Base-by-base conservation (phyloP, 495 filamentous ascomycete species). In the Lindgomyces ingoldianus region DNA sequence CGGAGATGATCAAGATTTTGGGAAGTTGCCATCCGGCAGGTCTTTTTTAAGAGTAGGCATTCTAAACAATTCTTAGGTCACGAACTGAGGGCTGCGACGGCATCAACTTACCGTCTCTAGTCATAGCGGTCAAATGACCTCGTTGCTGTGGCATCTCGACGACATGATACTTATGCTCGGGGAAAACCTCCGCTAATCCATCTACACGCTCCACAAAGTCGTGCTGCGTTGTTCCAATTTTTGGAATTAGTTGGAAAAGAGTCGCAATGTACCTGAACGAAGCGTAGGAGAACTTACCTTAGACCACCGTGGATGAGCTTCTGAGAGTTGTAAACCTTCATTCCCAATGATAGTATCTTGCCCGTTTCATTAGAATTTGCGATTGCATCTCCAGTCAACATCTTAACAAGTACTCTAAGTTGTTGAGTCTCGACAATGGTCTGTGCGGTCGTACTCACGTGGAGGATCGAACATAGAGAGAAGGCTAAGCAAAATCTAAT, bases 291-390 rank as follows among this genome's bases (percentile, higher is more conserved):
- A n/a, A n/a, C n/a, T n/a, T n/a, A n/a, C n/a, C n/a, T n/a, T 39
- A 90, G 84, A 80, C 87, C 87, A 80, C 87, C 86, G 75, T 88
- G 85, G 74, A 90, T 88, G 62, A 89, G 83, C 73, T 83, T 83
- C 69, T 87, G 83, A 51, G 87, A 90, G 79, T 90, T 86, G 81
- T 89, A 90, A 68, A 90, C 87, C 79, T 90, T 90, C 72, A 86
- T 90, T 71, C 84, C 84, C 50, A 90, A 82, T 70, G 87, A 87
- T 73, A 90, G 78, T 85, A 90, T 88, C 81, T 89, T 89, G 83
- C 87, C 89, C 71, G 87, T 90, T 78, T 90, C 87, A 79, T 90
- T 90, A 67, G 87, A 87, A 72, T 89, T 90, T 73, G 87, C 87
- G 70, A 90, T 87, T 57, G 87, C 87, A 73, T 90, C 87, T 87